Conservation (phyloP, 2,329 filamentous ascomycete species). For the Chaetothyriales sp. region DNA sequence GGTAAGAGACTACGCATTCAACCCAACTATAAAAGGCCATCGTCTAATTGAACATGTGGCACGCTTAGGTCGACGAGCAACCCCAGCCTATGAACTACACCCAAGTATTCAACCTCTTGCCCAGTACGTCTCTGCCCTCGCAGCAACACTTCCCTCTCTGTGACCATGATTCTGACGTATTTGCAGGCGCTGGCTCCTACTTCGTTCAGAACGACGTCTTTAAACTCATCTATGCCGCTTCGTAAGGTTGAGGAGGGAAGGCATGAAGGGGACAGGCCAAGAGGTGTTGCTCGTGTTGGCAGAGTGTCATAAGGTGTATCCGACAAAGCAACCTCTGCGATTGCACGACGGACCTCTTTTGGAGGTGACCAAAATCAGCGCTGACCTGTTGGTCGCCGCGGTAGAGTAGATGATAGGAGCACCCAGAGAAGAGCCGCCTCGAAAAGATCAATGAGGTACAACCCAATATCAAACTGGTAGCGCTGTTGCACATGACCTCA, state of each 20-base stretch:
- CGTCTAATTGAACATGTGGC: slow-evolving; percentile 4
- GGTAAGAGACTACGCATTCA: slow-evolving; percentile 49
- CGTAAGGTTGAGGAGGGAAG: slow-evolving; percentile 3
- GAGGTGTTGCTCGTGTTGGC: not conserved
- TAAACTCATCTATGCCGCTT: slow-evolving; percentile 56
- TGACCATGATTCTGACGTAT: not conserved
- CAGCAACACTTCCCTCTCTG: not conserved
- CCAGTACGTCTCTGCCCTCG: slow-evolving; percentile 17
- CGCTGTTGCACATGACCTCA: not conserved
- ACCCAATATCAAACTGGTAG: not conserved
- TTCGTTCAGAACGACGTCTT: slow-evolving; percentile 93
- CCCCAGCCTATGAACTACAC: slow-evolving; percentile 79
- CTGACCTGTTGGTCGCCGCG: not conserved
- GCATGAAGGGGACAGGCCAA: not conserved
- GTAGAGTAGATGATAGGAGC: not conserved
- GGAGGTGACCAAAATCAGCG: not conserved
- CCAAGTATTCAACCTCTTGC: slow-evolving; percentile 73
- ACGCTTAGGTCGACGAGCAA: slow-evolving; percentile 62
- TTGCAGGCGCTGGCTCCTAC: slow-evolving; percentile 50
- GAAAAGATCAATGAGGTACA: not conserved
- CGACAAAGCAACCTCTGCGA: not conserved
- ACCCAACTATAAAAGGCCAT: not conserved
- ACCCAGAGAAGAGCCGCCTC: not conserved
- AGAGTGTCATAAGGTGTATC: not conserved
- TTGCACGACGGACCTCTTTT: not conserved